Evolutionary conservation across 192 early-diverging fungal species (phyloP), one percentile per base, ranked within the genome.

Genomic region (Coemansia reversa): DNA sequence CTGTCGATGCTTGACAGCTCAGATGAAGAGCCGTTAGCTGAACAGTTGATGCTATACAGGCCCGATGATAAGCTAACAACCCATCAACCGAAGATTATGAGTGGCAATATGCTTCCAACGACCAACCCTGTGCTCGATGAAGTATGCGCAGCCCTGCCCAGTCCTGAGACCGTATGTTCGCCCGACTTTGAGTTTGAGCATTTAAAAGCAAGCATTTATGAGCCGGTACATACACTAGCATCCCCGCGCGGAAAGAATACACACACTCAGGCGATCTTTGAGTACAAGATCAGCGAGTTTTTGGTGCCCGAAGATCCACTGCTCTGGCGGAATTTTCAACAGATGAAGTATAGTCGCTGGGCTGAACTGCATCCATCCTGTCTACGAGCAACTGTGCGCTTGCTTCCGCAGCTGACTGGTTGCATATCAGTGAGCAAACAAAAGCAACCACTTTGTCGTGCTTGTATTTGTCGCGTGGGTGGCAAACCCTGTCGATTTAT

Each of bases 371-470:
- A 76, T 58, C 51, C 55, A 6, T 39, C 25, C 4, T 55, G 63
- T 23, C 32, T 48, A 32, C 32, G 30, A 9, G 68, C 51, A 11
- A 59, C 25, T 12, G 29, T 76, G 28, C 60, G 52, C 4, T 56
- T 76, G 24, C 45, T 70, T 39, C 64, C 54, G 28, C 74, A 76
- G 65, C 3, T 28, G 25, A 50, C 16, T 30, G 42, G 19, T n/a
- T 76, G 74, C 50, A 3, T 20, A 25, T 4, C 32, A 7, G 58
- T 25, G 22, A 60, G 51, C 33, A 63, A 55, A 27, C 27, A 55
- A 12, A 42, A 66, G 51, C 63, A 63, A 45, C 64, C 74, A 27
- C 67, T 67, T 52, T 76, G 74, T 39, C 68, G 74, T 11, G 53
- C 63, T 1, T 76, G 74, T 29, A 76, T 76, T 52, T 30, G 55